Evolutionary conservation across 2,329 filamentous ascomycete genomes (phyloP), one percentile per base, ranked within the genome.

Genomic region (Hypocrella siamensis): DNA sequence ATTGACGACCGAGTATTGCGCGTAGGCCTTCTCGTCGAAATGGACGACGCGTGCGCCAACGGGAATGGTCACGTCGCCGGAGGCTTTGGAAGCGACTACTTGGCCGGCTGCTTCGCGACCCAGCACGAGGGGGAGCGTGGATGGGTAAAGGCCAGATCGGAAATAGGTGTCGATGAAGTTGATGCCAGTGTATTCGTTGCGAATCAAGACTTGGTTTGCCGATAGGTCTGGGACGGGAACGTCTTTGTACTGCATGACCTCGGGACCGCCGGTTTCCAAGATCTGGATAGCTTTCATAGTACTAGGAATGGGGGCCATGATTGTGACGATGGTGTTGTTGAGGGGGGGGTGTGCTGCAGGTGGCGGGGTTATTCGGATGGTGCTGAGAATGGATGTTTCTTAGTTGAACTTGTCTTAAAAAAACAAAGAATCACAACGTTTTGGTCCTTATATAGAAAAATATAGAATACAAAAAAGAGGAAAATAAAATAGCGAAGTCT

Each of bases 81-180:
- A 10, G 25, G 11, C 21, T 12, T 73, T 72, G 3, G 70, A 47
- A 18, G 75, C 62, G 26, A 75, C 72, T 40, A 93, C 58, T 26
- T 67, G 74, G 38, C 86, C 85, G 35, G 73, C 68, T 36, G 67
- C 81, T 60, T 94, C 86, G 45, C 79, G 77, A 38, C 86, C 85
- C 15, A 88, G 75, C 31, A 77, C 75, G 44, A 80, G 68, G 4
- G 85, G 86, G 44, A 80, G 73, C 1, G 79, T 66, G 1, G 75
- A 60, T 9, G 65, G 60, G 63, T 93, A 93, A 31, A 93, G 70
- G 9, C 86, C 86, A 10, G 69, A 74, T 51, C 86, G 83, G 68
- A 86, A 92, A 58, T 93, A 93, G 25, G 62, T 93, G 56, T 93
- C 86, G 46, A 93, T 92, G 58, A 70, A 93, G 58, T 93, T 93